Evolutionary conservation across 2,329 filamentous ascomycete species (phyloP).

Genomic region (Diaporthe nobilis): DNA sequence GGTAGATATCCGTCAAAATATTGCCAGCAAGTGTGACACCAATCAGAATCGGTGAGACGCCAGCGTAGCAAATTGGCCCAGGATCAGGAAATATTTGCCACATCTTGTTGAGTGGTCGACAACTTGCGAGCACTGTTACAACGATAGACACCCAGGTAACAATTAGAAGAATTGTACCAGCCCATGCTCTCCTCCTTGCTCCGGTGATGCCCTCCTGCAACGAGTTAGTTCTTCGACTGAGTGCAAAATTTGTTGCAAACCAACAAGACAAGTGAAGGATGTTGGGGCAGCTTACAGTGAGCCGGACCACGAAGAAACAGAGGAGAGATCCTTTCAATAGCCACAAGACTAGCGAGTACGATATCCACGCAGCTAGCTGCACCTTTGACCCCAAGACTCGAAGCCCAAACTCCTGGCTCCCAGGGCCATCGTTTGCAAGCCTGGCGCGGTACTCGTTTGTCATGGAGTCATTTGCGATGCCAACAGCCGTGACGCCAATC

Average conservation of each 20-base stretch:
- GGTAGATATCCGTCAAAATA: slow-evolving; percentile 40
- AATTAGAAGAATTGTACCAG: slow-evolving; percentile 65
- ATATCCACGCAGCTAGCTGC: slow-evolving; percentile 68
- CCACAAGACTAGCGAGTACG: slow-evolving; percentile 69
- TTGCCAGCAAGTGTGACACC: slow-evolving; percentile 36
- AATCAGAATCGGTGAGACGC: slow-evolving; percentile 32
- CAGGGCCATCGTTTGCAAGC: slow-evolving; percentile 48
- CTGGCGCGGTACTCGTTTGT: slow-evolving; percentile 62
- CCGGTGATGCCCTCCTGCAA: slow-evolving; percentile 52
- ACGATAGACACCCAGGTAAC: slow-evolving; percentile 64
- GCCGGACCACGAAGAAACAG: slow-evolving; percentile 65
- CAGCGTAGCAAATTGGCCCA: slow-evolving; percentile 56
- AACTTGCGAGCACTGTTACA: slow-evolving; percentile 65
- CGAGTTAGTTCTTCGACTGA: neutral
- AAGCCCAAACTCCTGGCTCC: slow-evolving; percentile 30
- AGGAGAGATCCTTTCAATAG: slow-evolving; percentile 69
- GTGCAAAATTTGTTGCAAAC: neutral
- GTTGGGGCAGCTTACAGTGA: slow-evolving; percentile 55
- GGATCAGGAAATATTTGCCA: slow-evolving; percentile 74
- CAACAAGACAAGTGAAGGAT: neutral
- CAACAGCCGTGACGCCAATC: slow-evolving; percentile 47
- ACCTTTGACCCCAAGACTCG: slow-evolving; percentile 70
- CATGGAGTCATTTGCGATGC: slow-evolving; percentile 71
- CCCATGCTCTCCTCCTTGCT: slow-evolving; percentile 56
- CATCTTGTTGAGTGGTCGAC: slow-evolving; percentile 65